Percentiles rank a stretch among this genome's conserved stretches.
Evolutionary conservation across 1,284 basidiomycete genomes (phyloP).

Genomic region (Apiotrichum montevideense): DNA sequence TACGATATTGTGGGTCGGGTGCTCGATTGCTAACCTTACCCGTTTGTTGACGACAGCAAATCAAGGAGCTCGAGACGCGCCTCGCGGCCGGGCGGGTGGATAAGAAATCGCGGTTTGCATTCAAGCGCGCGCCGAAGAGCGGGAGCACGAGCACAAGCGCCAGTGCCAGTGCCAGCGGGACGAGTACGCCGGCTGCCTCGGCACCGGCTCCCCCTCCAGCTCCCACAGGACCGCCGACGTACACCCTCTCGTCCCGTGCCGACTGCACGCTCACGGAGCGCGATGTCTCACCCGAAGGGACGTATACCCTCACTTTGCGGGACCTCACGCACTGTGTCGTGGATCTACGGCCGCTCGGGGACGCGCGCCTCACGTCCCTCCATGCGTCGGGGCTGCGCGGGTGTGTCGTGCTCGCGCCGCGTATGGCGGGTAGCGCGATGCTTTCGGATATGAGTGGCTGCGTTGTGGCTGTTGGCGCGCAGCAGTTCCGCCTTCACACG

Average conservation of each 20-base stretch:
- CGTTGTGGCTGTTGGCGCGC: slow-evolving; percentile 61
- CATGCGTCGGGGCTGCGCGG: slow-evolving; percentile 56
- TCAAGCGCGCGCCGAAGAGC: slow-evolving; percentile 52
- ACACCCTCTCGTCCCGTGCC: slow-evolving; percentile 50
- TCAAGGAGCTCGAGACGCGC: slow-evolving; percentile 50
- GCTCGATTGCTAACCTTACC: neutral
- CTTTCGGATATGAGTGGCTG: slow-evolving; percentile 59
- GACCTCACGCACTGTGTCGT: slow-evolving; percentile 55
- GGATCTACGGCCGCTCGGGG: slow-evolving; percentile 50
- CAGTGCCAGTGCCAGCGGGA: neutral
- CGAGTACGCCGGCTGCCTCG: slow-evolving; percentile 18
- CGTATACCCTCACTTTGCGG: slow-evolving; percentile 27
- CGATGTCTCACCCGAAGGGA: slow-evolving; percentile 1
- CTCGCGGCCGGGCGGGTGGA: slow-evolving; percentile 53
- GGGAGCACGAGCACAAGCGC: slow-evolving; percentile 36
- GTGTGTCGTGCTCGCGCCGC: slow-evolving; percentile 57
- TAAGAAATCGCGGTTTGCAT: slow-evolving; percentile 58
- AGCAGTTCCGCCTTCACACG: slow-evolving; percentile 79
- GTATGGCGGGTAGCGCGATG: slow-evolving; percentile 61
- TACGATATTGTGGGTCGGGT: slow-evolving; percentile 57
- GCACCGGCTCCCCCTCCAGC: slow-evolving; percentile 7
- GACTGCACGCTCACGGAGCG: slow-evolving; percentile 9
- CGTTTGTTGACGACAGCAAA: neutral
- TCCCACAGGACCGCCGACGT: slow-evolving; percentile 4
- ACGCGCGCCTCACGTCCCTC: slow-evolving; percentile 49